Evolutionary conservation across 2,329 filamentous ascomycete species (phyloP).

Genomic region (Lachnellula hyalina): DNA sequence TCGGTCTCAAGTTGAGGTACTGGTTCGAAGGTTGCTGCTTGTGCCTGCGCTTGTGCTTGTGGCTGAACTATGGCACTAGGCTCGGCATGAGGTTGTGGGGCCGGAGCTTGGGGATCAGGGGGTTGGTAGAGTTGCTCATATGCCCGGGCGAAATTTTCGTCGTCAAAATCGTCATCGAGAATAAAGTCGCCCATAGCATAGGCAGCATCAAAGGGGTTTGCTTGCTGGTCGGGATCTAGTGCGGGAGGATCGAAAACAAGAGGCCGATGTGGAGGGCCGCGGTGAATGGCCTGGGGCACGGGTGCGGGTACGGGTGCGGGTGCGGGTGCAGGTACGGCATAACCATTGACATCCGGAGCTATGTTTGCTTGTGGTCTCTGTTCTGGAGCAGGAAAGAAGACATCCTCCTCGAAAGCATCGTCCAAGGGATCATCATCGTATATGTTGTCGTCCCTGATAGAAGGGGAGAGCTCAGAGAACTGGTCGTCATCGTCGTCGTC

Average conservation of each 20-base stretch:
- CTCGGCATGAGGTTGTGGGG: not conserved
- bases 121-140: not conserved
- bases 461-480: not conserved
- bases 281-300: too few relatives aligned
- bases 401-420: not conserved
- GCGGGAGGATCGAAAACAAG: not conserved
- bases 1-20: constrained; percentile 5
- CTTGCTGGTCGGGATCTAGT: not conserved
- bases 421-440: not conserved
- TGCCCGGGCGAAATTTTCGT: constrained; percentile 5
- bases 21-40: not conserved
- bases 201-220: not conserved
- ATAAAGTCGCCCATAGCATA: constrained; percentile 5
- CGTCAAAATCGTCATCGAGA: constrained; percentile 8
- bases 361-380: not conserved
- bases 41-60: not conserved
- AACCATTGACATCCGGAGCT: not conserved
- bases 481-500: not conserved
- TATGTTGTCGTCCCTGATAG: not conserved
- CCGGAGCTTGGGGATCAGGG: not conserved
- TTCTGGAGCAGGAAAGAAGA: not conserved
- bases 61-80: not conserved
- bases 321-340: not conserved
- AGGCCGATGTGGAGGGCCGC: not conserved
- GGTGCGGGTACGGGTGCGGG: not conserved